Base-by-base conservation (phyloP, 2,329 filamentous ascomycete species). In the Ophiocordyceps australis region DNA sequence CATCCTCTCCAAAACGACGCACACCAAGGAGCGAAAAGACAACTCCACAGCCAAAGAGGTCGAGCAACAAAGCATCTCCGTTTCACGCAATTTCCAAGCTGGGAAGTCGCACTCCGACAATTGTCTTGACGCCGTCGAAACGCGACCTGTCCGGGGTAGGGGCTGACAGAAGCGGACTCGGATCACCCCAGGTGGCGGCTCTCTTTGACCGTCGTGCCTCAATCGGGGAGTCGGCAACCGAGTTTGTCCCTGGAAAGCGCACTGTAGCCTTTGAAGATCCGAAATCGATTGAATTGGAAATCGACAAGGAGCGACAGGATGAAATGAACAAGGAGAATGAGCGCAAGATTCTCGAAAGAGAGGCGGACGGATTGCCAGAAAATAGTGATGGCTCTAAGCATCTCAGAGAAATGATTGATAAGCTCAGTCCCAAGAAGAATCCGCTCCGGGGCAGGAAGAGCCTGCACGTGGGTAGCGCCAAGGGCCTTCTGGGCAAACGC, bases 351-450 rank as follows among this genome's bases (percentile, higher is more conserved):
- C 50, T 66, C 13, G 59, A 69, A 37, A 55, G 61, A 17, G 62
- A 66, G 36, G 56, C 52, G 26, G 49, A 43, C 12, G 40, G 37
- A 9, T 33, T 32, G 6, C 50, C 54, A 16, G 60, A 64, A 19
- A 66, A 72, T 18, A 63, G 58, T 24, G 74, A 80, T 34, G 58
- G 56, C 3, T 77, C 75, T 0, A 48, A 72, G 19, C 80, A 70
- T 33, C 51, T 86, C 22, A 76, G 69, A 33, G 75, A 81, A 34
- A 74, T 82, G 66, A 86, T 86, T 32, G 64, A 76, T 32, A 77
- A 69, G 29, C 57, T 86, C 33, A 82, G 76, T 14, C 79, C 80
- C 0, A 80, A 78, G 48, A 80, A 81, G 45, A 73, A 67, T 28
- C 48, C 52, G 5, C 37, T 78, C 6, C 70, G 62, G 29, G 70